Evolutionary conservation across 257 asterid species (phyloP), one percentile per base, ranked within the genome.

Genomic region (Mitragyna speciosa): DNA sequence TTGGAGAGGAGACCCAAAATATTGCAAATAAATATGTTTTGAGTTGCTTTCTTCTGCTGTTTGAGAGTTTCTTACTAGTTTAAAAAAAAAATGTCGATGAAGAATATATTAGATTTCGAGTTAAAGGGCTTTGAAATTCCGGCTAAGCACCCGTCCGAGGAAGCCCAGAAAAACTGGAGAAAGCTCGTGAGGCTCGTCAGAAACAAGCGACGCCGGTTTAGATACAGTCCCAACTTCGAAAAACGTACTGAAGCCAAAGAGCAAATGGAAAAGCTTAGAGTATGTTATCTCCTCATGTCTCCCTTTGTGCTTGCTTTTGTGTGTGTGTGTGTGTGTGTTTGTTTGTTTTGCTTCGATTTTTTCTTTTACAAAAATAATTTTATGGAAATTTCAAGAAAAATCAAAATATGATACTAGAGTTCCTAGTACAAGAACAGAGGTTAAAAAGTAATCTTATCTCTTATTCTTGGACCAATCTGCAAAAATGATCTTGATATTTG

Each of bases 171-270:
- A 76, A 83, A 82, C 72, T 94, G 98, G 98, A 89, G 98, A 16
- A 80, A 87, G 1, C 97, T 96, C 89, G 93, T 90, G 47, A 89
- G 90, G 2, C 76, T 94, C 14, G 97, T 92, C 73, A 85, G 76
- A 83, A 94, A 94, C 82, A 90, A 90, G 33, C 91, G 97, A 64
- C 89, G 98, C 7, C 85, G 97, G 47, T 94, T 92, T 73, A 91
- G 98, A 1, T 94, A 92, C 81, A 82, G 91, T 71, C 92, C 97
- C 49, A 92, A 87, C 81, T 89, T 94, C 16, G 92, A 87, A 75
- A 92, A 92, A 82, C 92, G 97, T 9, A 78, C 86, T 1, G 92
- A 88, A 80, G 97, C 95, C 8, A 86, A 73, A 90, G 96, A 88
- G 19, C 90, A 84, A 67, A 84, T 88, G 81, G 86, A 85, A 14